phyloP scores from a whole-genome alignment of 2,329 filamentous ascomycete species.

The Penicillium sclerotigenum region DNA sequence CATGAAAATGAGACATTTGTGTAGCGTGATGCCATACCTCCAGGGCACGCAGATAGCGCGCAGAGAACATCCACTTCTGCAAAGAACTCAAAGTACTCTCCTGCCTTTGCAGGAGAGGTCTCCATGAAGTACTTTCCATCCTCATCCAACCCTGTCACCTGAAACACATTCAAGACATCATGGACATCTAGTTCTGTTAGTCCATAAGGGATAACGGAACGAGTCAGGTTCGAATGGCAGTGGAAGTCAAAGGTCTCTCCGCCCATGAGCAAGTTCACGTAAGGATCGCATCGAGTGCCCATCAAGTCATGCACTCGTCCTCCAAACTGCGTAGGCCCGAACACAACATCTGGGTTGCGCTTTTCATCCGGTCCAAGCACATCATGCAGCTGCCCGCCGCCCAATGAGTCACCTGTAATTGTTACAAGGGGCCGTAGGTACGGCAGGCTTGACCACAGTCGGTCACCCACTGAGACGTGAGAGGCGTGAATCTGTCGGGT shows the following conservation, averaged over 20 bases:
- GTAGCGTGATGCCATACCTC: conserved; percentile 44
- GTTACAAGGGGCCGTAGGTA: conserved; percentile 73
- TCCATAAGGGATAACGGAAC: conserved; percentile 67
- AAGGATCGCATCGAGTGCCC: conserved; percentile 80
- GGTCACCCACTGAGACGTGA: conserved; percentile 68
- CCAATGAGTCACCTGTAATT: conserved; percentile 65
- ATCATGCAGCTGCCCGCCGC: conserved; percentile 37
- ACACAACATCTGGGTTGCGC: conserved; percentile 40
- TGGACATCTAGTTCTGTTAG: conserved; percentile 73
- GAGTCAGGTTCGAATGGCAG: conserved; percentile 76
- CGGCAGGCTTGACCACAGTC: conserved; percentile 74
- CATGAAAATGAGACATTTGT: background rate
- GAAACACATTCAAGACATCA: conserved; percentile 82
- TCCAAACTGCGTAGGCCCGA: conserved; percentile 52
- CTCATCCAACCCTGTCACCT: conserved; percentile 73
- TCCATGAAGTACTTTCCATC: conserved; percentile 73
- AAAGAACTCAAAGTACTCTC: conserved; percentile 68
- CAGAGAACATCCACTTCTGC: conserved; percentile 73
- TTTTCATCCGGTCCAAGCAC: conserved; percentile 37
- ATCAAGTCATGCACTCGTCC: conserved; percentile 73
- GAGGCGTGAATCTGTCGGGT: conserved; percentile 75
- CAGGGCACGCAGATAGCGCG: conserved; percentile 68
- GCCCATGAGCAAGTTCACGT: conserved; percentile 71
- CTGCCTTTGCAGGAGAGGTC: conserved; percentile 46
- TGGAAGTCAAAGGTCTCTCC: conserved; percentile 74